A percentile compares a stretch with the other conserved stretches of the same genome.
These are phyloP conservation scores for Citeromyces hawaiiensis DNA, from an alignment of 1,139 yeast genomes.

Conservation along the genomic window DNA sequence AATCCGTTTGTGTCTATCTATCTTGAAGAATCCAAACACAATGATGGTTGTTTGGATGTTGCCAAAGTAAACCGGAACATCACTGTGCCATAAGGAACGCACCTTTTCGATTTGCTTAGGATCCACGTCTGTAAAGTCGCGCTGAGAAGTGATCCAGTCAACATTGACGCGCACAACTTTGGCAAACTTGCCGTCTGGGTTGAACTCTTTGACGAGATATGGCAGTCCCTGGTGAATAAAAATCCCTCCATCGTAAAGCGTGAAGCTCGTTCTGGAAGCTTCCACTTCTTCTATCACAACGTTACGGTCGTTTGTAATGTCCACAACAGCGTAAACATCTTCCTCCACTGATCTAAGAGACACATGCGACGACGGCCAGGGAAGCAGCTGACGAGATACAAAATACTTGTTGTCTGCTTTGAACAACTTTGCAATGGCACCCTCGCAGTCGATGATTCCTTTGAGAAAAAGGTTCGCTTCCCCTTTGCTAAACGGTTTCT, in stretches of 20 bases:
- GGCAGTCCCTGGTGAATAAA: conserved; percentile 90
- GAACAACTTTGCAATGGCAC: conserved; percentile 5
- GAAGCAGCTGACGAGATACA: conserved; percentile 50
- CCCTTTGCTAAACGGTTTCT: conserved; percentile 36
- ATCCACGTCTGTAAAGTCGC: conserved; percentile 89
- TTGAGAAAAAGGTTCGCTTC: neutral
- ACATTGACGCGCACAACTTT: conserved; percentile 80
- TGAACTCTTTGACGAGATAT: conserved; percentile 73
- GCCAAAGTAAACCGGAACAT: conserved; percentile 67
- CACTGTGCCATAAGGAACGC: conserved; percentile 36
- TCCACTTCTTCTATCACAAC: conserved; percentile 84
- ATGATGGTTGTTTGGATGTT: conserved; percentile 53
- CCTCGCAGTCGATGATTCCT: conserved; percentile 5
- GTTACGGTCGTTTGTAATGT: conserved; percentile 63
- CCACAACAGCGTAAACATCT: conserved; percentile 74
- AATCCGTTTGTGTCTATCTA: conserved; percentile 62
- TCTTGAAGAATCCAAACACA: conserved; percentile 88
- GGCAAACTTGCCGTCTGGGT: conserved; percentile 63
- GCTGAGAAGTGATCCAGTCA: conserved; percentile 84
- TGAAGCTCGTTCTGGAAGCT: conserved; percentile 76
- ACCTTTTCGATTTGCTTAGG: conserved; percentile 63
- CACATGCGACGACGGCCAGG: conserved; percentile 69
- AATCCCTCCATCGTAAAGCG: conserved; percentile 91
- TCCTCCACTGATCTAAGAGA: conserved; percentile 78
- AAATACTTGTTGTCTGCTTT: conserved; percentile 32